Percentiles rank a stretch among this genome's conserved stretches.
Conservation (phyloP, 2,329 filamentous ascomycete genomes). For the Colletotrichum lindemuthianum region DNA sequence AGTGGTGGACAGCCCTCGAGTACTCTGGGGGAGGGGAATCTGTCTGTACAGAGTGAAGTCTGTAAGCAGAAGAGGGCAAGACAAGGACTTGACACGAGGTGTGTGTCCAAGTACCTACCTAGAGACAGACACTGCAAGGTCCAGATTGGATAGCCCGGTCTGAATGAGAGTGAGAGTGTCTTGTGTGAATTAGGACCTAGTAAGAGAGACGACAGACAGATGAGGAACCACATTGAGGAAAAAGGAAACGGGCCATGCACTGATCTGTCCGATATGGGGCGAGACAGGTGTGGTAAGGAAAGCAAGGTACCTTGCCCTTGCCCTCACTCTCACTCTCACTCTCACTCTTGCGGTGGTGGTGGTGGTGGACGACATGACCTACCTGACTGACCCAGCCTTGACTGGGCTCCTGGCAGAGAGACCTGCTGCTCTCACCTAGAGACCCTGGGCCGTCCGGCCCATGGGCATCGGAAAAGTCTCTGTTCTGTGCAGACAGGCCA, state of each 20-base stretch:
- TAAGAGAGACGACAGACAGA: conserved; percentile 19
- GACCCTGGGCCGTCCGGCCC: conserved; percentile 27
- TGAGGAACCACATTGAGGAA: conserved; percentile 10
- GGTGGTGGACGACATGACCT: conserved; percentile 28
- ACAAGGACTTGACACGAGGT: conserved; percentile 25
- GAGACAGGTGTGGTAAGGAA: not conserved
- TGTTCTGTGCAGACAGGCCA: conserved; percentile 12
- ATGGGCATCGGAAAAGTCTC: conserved; percentile 31
- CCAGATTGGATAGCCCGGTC: not conserved
- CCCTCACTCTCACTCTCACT: conserved; percentile 42
- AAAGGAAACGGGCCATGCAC: conserved; percentile 29
- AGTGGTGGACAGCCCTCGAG: conserved; percentile 18
- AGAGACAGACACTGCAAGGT: not conserved
- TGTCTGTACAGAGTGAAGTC: conserved; percentile 1
- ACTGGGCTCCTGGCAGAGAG: not conserved
- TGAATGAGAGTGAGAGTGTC: conserved; percentile 15
- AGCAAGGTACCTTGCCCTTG: conserved; percentile 43
- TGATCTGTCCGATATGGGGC: conserved; percentile 2
- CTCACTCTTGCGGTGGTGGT: conserved; percentile 36
- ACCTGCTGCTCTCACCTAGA: conserved; percentile 12
- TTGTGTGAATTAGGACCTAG: conserved; percentile 8
- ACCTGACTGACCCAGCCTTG: conserved; percentile 9
- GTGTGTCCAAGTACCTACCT: conserved; percentile 19
- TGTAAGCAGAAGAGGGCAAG: conserved; percentile 10
- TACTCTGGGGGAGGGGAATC: conserved; percentile 7